Conservation (phyloP, 2,329 filamentous ascomycete genomes). For the Mycosphaerella sp. region DNA sequence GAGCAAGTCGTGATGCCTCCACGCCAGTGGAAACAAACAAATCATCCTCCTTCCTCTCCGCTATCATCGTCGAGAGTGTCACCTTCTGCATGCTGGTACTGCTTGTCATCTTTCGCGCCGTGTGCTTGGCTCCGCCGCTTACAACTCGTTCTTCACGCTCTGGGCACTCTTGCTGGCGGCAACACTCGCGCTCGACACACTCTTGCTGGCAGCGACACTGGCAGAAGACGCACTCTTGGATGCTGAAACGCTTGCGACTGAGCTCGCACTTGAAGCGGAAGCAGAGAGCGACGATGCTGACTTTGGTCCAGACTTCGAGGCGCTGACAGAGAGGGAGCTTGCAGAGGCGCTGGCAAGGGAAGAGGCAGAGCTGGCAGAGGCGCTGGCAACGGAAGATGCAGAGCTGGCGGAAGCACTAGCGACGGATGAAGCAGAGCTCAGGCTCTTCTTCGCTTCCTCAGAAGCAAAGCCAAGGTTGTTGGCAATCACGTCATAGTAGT, state of each 20-base stretch:
- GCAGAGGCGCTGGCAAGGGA: constrained; percentile 32
- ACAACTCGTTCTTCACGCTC: constrained; percentile 25
- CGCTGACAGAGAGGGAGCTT: constrained; percentile 30
- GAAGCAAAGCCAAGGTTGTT: constrained; percentile 43
- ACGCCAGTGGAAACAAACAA: constrained; percentile 8
- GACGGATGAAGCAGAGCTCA: constrained; percentile 32
- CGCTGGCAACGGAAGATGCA: constrained; percentile 28
- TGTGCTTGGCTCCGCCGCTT: background rate
- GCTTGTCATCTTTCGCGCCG: background rate
- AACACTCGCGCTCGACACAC: constrained; percentile 31
- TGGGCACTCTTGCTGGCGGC: constrained; percentile 26
- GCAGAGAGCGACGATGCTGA: constrained; percentile 24
- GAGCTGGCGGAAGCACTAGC: constrained; percentile 24
- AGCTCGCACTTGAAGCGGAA: constrained; percentile 31
- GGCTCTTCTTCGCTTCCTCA: constrained; percentile 33
- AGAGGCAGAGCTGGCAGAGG: constrained; percentile 19
- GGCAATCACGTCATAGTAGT: constrained; percentile 41
- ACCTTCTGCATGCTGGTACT: background rate
- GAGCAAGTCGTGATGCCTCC: constrained; percentile 31
- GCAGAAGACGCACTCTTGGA: constrained; percentile 30
- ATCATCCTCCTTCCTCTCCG: constrained; percentile 1
- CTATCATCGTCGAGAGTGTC: background rate
- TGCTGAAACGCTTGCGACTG: constrained; percentile 28
- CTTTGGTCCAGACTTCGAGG: constrained; percentile 30
- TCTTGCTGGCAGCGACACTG: constrained; percentile 26